Percentiles rank a stretch among this genome's conserved stretches.
Conservation (phyloP, 2,329 filamentous ascomycete genomes). For the Penicillium thymicola region DNA sequence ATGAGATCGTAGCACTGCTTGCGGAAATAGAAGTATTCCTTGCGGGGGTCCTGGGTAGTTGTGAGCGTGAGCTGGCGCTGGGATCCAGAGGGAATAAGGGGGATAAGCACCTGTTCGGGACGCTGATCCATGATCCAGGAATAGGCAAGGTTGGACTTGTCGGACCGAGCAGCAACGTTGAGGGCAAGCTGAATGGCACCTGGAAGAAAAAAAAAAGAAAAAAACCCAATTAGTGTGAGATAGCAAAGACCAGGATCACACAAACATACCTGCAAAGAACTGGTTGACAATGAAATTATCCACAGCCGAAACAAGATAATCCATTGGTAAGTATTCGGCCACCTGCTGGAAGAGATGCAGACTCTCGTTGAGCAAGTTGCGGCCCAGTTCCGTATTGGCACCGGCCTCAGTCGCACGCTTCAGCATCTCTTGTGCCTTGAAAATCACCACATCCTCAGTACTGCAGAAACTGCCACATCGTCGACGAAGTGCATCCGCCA, state of each 20-base stretch:
- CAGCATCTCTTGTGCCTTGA: slow-evolving; percentile 94
- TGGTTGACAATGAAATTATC: slow-evolving; percentile 74
- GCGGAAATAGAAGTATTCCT: slow-evolving; percentile 65
- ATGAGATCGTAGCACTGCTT: slow-evolving; percentile 83
- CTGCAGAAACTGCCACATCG: slow-evolving; percentile 97
- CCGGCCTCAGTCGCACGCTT: slow-evolving; percentile 81
- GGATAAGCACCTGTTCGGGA: slow-evolving; percentile 52
- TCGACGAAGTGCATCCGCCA: slow-evolving; percentile 87
- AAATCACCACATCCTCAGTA: slow-evolving; percentile 93
- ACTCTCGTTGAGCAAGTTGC: slow-evolving; percentile 82
- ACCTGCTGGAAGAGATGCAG: slow-evolving; percentile 85
- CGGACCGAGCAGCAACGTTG: slow-evolving; percentile 75
- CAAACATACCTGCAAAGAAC: slow-evolving; percentile 70
- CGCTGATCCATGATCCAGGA: slow-evolving; percentile 84
- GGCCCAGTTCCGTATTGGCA: slow-evolving; percentile 69
- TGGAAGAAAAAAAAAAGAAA: slow-evolving; percentile 21
- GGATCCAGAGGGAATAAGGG: slow-evolving; percentile 1
- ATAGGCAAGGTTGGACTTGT: slow-evolving; percentile 80
- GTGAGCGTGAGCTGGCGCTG: slow-evolving; percentile 14
- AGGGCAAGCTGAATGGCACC: slow-evolving; percentile 84
- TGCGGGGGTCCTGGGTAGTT: slow-evolving; percentile 59
- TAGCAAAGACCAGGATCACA: slow-evolving; percentile 12
- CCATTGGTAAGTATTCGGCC: slow-evolving; percentile 73
- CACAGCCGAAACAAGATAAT: slow-evolving; percentile 75
- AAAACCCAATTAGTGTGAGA: background rate